A percentile compares a stretch with the other conserved stretches of the same genome.
Conservation (phyloP, 1,284 basidiomycete genomes). For the Irpex rosettiformis region DNA sequence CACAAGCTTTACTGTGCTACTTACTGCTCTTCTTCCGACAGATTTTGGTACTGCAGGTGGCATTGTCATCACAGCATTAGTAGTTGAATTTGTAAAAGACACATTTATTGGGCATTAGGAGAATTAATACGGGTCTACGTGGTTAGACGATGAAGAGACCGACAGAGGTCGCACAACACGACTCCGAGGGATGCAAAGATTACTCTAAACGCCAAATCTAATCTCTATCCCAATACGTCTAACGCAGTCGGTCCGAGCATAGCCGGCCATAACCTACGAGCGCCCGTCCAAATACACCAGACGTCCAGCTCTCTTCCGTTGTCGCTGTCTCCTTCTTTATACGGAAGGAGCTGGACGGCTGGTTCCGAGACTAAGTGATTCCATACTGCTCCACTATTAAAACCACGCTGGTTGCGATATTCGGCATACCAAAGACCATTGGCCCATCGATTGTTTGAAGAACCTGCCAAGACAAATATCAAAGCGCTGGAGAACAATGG, state of each 20-base stretch:
- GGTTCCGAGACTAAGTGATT: not conserved
- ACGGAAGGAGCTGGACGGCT: not conserved
- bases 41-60: not conserved
- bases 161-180: not conserved
- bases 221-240: not conserved
- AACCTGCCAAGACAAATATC: too few species aligned
- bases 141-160: not conserved
- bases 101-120: not conserved
- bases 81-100: not conserved
- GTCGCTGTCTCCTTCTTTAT: not conserved
- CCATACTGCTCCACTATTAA: too few species aligned
- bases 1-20: not conserved
- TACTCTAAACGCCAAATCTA: not conserved
- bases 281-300: not conserved
- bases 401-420: too few species aligned
- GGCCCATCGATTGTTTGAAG: too few species aligned
- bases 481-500: too few species aligned
- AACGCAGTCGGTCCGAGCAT: not conserved
- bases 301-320: not conserved
- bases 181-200: not conserved
- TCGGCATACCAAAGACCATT: too few species aligned
- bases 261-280: not conserved
- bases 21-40: not conserved
- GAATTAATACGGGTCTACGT: not conserved
- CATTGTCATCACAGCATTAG: not conserved